Conservation (phyloP, 1,139 yeast genomes). For the Magnusiomyces suaveolens region DNA sequence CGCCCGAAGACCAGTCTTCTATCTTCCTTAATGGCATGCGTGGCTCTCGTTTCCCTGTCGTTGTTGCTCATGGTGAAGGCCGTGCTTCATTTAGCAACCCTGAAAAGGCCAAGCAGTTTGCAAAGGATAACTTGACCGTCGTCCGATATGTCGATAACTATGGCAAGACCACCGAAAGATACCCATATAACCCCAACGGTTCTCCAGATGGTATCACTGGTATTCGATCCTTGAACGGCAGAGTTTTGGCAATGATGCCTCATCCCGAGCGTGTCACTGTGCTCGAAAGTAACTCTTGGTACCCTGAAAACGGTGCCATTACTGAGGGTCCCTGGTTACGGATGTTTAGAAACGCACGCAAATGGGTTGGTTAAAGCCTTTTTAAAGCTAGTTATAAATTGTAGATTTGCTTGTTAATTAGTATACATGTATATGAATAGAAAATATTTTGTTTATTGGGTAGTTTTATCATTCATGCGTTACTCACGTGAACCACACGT, state of each 20-base stretch:
- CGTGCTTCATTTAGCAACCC: slow-evolving; percentile 57
- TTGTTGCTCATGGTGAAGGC: slow-evolving; percentile 99
- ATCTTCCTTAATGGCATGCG: slow-evolving; percentile 85
- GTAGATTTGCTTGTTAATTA: no score
- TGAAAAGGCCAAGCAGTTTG: slow-evolving; percentile 37
- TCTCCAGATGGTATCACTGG: slow-evolving; percentile 92
- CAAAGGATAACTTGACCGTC: slow-evolving; percentile 46
- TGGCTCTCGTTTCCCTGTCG: slow-evolving; percentile 87
- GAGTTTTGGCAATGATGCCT: slow-evolving; percentile 98
- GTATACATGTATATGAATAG: neutral
- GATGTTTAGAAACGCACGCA: slow-evolving; percentile 85
- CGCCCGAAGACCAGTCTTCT: slow-evolving; percentile 36
- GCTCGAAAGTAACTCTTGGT: slow-evolving; percentile 83
- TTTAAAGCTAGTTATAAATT: no score
- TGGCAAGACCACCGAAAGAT: slow-evolving; percentile 69
- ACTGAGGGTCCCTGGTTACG: slow-evolving; percentile 84
- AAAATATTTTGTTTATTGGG: no score
- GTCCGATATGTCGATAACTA: slow-evolving; percentile 84
- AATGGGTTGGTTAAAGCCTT: slow-evolving; percentile 72
- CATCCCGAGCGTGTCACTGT: slow-evolving; percentile 96
- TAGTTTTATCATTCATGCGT: no score
- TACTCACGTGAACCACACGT: no score
- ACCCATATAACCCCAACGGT: slow-evolving; percentile 96
- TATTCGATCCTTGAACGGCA: slow-evolving; percentile 78
- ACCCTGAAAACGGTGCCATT: slow-evolving; percentile 45